Conservation (phyloP, 495 filamentous ascomycete species). For the Antarctomyces pellizariae region DNA sequence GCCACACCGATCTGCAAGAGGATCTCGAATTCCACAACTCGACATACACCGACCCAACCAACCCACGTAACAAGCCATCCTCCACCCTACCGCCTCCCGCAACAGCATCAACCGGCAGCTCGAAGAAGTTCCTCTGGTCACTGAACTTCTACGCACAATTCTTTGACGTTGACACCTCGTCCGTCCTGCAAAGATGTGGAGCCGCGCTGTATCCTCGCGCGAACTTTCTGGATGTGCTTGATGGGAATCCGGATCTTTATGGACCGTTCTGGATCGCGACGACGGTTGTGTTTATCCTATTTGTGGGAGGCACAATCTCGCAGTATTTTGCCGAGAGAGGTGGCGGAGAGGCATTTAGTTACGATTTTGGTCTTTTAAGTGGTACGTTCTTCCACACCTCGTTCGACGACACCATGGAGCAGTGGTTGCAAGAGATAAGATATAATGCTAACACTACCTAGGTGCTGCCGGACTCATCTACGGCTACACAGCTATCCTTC, state of each 20-base stretch:
- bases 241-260: slow-evolving; percentile 95
- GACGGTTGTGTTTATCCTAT: slow-evolving; percentile 86
- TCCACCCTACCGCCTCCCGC: slow-evolving; percentile 39
- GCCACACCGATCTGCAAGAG: slow-evolving; percentile 91
- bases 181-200: slow-evolving; percentile 61
- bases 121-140: slow-evolving; percentile 80
- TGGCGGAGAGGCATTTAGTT: slow-evolving; percentile 26
- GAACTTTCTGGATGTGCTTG: slow-evolving; percentile 89
- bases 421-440: not conserved
- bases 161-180: slow-evolving; percentile 89
- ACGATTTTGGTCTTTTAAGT: slow-evolving; percentile 69
- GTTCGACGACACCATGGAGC: not conserved
- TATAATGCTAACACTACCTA: slow-evolving; percentile 12
- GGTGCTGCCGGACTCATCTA: slow-evolving; percentile 80
- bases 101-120: slow-evolving; percentile 25
- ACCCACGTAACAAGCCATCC: slow-evolving; percentile 29
- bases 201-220: slow-evolving; percentile 67
- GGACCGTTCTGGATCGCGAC: slow-evolving; percentile 95
- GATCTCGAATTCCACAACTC: slow-evolving; percentile 98
- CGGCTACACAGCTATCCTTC: slow-evolving; percentile 73
- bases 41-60: slow-evolving; percentile 29
- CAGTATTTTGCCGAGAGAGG: slow-evolving; percentile 43
- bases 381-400: slow-evolving; percentile 18
- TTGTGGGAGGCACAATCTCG: slow-evolving; percentile 83
- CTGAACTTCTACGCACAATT: slow-evolving; percentile 88